Evolutionary conservation across 108 stramenopile species (phyloP).

Genomic region (Pseudonitzschia multiseries): DNA sequence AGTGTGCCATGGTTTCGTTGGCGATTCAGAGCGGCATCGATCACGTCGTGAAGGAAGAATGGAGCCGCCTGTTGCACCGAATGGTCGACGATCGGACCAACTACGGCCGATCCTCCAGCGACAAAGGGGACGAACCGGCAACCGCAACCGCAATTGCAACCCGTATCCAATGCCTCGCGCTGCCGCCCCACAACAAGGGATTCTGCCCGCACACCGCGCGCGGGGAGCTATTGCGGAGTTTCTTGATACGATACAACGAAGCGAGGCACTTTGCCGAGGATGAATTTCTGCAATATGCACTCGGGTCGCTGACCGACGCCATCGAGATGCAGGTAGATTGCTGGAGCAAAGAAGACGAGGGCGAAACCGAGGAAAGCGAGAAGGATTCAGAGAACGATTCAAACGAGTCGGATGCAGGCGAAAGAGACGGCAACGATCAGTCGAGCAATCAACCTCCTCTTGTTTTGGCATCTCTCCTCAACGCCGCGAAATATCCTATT

Average conservation of each 20-base stretch:
- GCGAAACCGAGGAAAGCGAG: background rate
- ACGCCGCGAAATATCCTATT: conserved; percentile 32
- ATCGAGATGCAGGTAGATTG: conserved; percentile 45
- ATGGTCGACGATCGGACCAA: conserved; percentile 34
- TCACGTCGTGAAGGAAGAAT: conserved; percentile 34
- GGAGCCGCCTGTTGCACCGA: conserved; percentile 37
- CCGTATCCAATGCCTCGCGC: too few relatives aligned
- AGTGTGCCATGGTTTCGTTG: conserved; percentile 30
- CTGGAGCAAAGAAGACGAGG: conserved; percentile 34
- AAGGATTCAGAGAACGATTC: conserved; percentile 11
- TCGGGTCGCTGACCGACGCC: conserved; percentile 37
- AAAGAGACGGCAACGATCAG: conserved; percentile 1
- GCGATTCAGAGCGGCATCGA: conserved; percentile 31
- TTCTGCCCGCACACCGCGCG: conserved; percentile 48
- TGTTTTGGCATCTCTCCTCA: conserved; percentile 37
- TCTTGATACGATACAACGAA: conserved; percentile 33
- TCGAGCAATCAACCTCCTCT: conserved; percentile 31
- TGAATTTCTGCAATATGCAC: conserved; percentile 30
- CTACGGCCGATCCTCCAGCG: conserved; percentile 9
- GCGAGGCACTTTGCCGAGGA: conserved; percentile 35
- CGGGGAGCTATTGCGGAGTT: conserved; percentile 33
- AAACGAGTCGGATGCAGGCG: conserved; percentile 11
- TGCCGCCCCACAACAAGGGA: conserved; percentile 4
- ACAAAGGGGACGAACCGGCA: background rate
- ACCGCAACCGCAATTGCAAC: too few relatives aligned